Evolutionary conservation across 306 rosid genomes (phyloP), one percentile per base, ranked within the genome.

Genomic region (Canavalia gladiata): DNA sequence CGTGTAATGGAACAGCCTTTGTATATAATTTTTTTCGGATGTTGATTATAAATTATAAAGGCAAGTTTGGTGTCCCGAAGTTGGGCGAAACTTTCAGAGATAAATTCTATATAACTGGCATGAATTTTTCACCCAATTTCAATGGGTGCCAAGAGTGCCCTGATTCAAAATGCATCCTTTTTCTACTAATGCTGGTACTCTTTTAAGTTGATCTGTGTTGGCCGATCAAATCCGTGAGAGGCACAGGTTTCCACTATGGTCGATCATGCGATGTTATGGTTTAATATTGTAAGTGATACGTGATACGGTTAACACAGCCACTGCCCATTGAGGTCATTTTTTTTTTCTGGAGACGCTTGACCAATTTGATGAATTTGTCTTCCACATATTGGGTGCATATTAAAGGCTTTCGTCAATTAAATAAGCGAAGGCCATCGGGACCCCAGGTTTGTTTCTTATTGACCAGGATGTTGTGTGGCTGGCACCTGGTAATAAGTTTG

Each of bases 21-120:
- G 87, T 68, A 79, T 67, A 67, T 66, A 81, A 7, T 62, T 52
- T 77, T 62, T 18, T 65, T 33, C 54, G 10, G 31, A 13, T 57
- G 29, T 70, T 58, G 57, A 18, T 18, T 18, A 18, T 50, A 43
- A 37, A 28, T 43, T 18, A 43, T 67, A 28, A 67, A 10, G 35
- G 52, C 25, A 69, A 47, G 43, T 50, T 50, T 7, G 25, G 28
- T 62, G 58, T n/a, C 8, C 46, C 45, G 55, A 57, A 76, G 0
- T 6, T 7, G 0, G 46, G 79, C 5, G 2, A 45, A 59, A 58
- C 25, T 1, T 30, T 29, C 11, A 11, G 12, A 11, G 12, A 35
- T 8, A 10, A 46, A 10, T 68, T 68, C 6, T 8, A 41, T 65
- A 39, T 41, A 2, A 31, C 4, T 6, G 1, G 29, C 35, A 42